Conservation (phyloP, 1,284 basidiomycete species). For the Cutaneotrichosporon curvatum region DNA sequence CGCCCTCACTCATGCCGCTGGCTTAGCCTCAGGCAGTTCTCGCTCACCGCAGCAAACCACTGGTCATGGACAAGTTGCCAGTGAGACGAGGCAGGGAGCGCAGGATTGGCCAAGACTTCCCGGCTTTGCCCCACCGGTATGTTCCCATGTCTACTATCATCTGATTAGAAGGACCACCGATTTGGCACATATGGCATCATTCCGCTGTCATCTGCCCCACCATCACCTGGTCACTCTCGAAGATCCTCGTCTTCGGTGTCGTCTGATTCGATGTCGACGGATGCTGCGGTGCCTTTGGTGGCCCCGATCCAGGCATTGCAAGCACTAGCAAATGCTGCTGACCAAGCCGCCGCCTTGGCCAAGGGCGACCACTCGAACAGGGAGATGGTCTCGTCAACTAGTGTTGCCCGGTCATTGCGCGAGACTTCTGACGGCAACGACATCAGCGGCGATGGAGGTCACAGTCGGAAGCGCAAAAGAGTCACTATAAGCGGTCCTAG, state of each 20-base stretch:
- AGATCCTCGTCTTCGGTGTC: constrained; percentile 55
- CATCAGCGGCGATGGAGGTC: constrained; percentile 8
- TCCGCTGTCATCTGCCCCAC: constrained; percentile 56
- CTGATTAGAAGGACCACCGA: constrained; percentile 61
- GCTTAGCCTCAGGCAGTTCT: no score
- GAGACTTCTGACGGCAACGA: background rate
- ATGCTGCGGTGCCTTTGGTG: constrained; percentile 52
- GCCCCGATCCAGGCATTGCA: constrained; percentile 89
- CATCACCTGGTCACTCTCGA: constrained; percentile 45
- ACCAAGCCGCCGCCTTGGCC: constrained; percentile 61
- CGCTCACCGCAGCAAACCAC: no score
- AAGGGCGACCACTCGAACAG: constrained; percentile 10
- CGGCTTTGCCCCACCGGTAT: constrained; percentile 78
- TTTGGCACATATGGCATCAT: constrained; percentile 82
- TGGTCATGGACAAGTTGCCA: no score
- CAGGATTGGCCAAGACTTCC: constrained; percentile 68
- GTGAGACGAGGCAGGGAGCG: background rate
- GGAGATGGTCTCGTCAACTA: no score
- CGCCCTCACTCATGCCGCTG: no score
- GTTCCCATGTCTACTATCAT: constrained; percentile 17
- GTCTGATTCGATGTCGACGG: constrained; percentile 72
- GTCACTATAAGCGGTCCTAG: no score
- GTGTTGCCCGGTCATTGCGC: no score
- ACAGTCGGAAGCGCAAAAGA: constrained; percentile 30
- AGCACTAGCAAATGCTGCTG: constrained; percentile 84